Base-by-base conservation (phyloP, 2,329 filamentous ascomycete genomes). In the Leptographium wingfieldii region DNA sequence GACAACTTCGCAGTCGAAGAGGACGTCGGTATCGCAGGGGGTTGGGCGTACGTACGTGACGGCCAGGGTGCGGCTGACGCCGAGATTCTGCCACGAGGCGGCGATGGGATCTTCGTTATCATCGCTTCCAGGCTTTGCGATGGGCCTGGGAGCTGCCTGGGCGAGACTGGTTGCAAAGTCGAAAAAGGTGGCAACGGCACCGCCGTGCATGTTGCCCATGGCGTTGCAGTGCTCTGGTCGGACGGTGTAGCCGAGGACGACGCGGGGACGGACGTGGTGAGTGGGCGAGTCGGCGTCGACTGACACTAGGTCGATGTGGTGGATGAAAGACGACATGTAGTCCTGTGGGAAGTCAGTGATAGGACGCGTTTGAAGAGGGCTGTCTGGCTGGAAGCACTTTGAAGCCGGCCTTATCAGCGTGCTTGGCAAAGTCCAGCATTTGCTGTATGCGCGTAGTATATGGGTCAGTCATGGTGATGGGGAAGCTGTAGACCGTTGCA, bases 31-130 rank as follows among this genome's bases (percentile, higher is more conserved):
- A 11, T 80, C 83, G 14, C 69, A 67, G 1, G 80, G 79, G 3
- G 80, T 76, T 1, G 86, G 86, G 1, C 84, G 77, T 62, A 90
- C 71, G 69, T 87, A 90, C 0, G 83, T 87, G 51, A 86, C 77
- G 66, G 79, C 83, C 59, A 90, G 74, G 31, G 81, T 84, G 61
- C 86, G 78, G 67, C 77, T 83, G 31, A 90, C 85, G 46, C 86
- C 86, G 29, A 84, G 76, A 48, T 72, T 73, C 60, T 76, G 72
- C 80, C 86, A 88, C 10, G 54, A 25, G 31, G 55, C 19, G 29
- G 55, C 3, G 3, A 35, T 2, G 14, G 22, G 33, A 3, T 12
- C 58, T 1, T 22, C 11, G 54, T 1, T 25, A 31, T 10, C 10
- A 25, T 31, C 29, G 54, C 53, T 38, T 16, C 10, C 6, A 29